Conservation (phyloP, 768 basidiomycete species). For the Boletellus ananiceps region DNA sequence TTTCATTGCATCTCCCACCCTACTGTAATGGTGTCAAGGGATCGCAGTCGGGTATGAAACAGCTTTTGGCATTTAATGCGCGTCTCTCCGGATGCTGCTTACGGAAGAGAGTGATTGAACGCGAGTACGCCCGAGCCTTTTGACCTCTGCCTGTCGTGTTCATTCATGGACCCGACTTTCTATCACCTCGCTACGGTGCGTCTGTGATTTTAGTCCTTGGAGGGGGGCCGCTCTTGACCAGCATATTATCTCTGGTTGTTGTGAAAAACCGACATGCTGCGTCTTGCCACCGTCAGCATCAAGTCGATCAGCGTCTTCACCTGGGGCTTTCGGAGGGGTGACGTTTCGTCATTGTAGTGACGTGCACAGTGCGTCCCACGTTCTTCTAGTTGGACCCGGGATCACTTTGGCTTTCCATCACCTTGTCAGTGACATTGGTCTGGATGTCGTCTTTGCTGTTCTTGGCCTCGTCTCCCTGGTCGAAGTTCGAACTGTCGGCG, state of each 20-base stretch:
- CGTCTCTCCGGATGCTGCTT: neutral
- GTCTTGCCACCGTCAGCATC: neutral
- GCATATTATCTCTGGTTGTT: neutral
- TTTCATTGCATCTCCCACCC: slow-evolving; percentile 10
- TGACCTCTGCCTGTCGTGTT: neutral
- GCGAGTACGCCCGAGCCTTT: neutral
- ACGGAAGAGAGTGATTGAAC: neutral
- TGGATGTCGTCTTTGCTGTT: neutral
- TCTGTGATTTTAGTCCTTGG: neutral
- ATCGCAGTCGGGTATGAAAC: neutral
- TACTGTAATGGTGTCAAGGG: neutral
- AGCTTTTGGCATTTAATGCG: neutral
- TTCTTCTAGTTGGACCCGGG: neutral
- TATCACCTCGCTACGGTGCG: slow-evolving; percentile 3
- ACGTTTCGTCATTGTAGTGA: neutral
- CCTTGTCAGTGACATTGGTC: neutral
- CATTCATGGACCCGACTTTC: neutral
- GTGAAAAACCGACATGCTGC: neutral
- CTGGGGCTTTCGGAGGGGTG: neutral
- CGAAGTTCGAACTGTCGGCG: neutral
- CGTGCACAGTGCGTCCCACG: neutral
- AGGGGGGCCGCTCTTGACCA: neutral
- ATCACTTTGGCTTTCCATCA: neutral
- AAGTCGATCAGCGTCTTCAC: neutral
- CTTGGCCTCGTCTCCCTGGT: neutral